phyloP scores from a whole-genome alignment of 352 stramenopile genomes.

The Pythium aquatile region DNA sequence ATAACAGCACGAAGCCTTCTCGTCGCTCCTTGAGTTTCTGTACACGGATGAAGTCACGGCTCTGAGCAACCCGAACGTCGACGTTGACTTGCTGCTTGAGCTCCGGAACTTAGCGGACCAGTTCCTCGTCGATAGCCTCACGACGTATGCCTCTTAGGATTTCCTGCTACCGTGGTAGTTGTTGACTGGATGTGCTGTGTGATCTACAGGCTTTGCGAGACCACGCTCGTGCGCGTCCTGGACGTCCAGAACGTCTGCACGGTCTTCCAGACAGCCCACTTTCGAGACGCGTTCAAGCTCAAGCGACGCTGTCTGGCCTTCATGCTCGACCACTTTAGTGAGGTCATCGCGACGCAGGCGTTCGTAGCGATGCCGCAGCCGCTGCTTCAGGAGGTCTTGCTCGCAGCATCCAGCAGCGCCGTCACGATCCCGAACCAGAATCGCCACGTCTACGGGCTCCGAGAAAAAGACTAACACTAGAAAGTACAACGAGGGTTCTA shows the following conservation, averaged over 20 bases:
- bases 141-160: slow-evolving; percentile 31
- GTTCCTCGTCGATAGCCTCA: slow-evolving; percentile 70
- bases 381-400: slow-evolving; percentile 73
- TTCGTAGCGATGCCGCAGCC: slow-evolving; percentile 62
- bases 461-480: not conserved
- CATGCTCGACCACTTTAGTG: slow-evolving; percentile 76
- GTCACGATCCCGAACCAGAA: slow-evolving; percentile 68
- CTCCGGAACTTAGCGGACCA: slow-evolving; percentile 83
- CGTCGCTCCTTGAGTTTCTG: slow-evolving; percentile 85
- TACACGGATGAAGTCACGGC: slow-evolving; percentile 82
- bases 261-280: slow-evolving; percentile 65
- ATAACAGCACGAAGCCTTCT: slow-evolving; percentile 69
- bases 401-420: slow-evolving; percentile 59
- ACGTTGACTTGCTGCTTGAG: slow-evolving; percentile 74
- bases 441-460: slow-evolving; percentile 2
- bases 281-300: slow-evolving; percentile 62
- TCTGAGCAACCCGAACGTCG: slow-evolving; percentile 31
- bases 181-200: not conserved
- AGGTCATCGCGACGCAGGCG: slow-evolving; percentile 67
- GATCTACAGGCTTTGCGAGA: slow-evolving; percentile 67
- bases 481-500: not conserved
- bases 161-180: not conserved
- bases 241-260: slow-evolving; percentile 68
- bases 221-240: slow-evolving; percentile 60
- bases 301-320: slow-evolving; percentile 83